Evolutionary conservation across 2,329 filamentous ascomycete genomes (phyloP), one percentile per base, ranked within the genome.

Genomic region (Juglanconis sp.): DNA sequence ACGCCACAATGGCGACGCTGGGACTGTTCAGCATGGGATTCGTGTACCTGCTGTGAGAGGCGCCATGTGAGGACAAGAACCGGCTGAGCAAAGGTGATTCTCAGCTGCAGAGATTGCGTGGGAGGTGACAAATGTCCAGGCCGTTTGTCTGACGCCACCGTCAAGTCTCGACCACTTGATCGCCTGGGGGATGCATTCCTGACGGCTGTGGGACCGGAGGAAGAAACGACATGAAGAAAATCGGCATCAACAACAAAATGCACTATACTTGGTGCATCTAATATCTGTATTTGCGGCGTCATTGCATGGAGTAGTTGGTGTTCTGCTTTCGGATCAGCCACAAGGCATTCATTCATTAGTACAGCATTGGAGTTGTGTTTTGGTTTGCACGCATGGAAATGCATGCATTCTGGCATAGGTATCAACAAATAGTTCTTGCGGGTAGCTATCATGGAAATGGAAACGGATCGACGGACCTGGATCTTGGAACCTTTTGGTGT

Each of bases 11-110:
- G 36, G 60, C 48, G 15, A 56, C 48, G 44, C 40, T 64, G 44
- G 62, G 59, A 15, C 8, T 60, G 49, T 60, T 64, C 35, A 53
- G 50, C 46, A 31, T 60, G 57, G 62, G 62, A 4, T 64, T 64
- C 35, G 52, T 50, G 15, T 64, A 62, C 35, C 44, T 64, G 46
- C 38, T 64, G 56, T 64, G 48, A 57, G 9, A 31, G 13, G 38
- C 31, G 24, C 46, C 24, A 13, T 32, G 9, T 17, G n/a, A 24
- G 13, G 7, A 44, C 40, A 24, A 10, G 40, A 15, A 42, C 17
- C 17, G 17, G 17, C 17, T 24, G 17, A 2, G 17, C 17, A 24
- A 24, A 24, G 17, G 32, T 47, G 40, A 35, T 11, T 7, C 15
- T 9, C n/a, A 17, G 15, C 8, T 10, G 10, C 9, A 8, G 30